Evolutionary conservation across 2,329 filamentous ascomycete species (phyloP).

Genomic region (Phaeoacremonium minimum): DNA sequence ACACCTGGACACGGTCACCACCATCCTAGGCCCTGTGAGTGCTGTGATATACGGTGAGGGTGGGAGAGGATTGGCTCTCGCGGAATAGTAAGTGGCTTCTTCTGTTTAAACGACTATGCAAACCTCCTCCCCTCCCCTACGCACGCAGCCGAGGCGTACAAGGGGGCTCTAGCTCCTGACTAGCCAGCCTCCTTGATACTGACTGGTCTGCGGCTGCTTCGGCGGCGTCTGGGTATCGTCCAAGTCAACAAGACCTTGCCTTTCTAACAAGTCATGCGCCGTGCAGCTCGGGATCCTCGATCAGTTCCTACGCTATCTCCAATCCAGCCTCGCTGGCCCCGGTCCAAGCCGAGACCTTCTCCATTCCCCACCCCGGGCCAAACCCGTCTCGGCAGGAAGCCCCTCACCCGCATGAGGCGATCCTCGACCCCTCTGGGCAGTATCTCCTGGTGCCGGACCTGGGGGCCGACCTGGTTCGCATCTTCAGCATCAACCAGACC

Average conservation of each 20-base stretch:
- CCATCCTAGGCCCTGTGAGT: constrained; percentile 37
- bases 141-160: too few relatives aligned
- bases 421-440: constrained; percentile 60
- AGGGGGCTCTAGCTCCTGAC: too few relatives aligned
- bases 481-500: constrained; percentile 47
- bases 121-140: constrained; percentile 13
- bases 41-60: constrained; percentile 35
- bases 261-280: not conserved
- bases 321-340: constrained; percentile 27
- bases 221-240: too few relatives aligned
- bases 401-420: constrained; percentile 60
- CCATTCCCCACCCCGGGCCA: constrained; percentile 29
- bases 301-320: constrained; percentile 40
- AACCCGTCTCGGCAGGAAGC: constrained; percentile 45
- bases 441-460: constrained; percentile 64
- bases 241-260: not conserved
- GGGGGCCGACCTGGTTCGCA: constrained; percentile 57
- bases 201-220: too few relatives aligned
- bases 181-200: too few relatives aligned
- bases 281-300: constrained; percentile 30
- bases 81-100: constrained; percentile 40
- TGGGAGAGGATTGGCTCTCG: constrained; percentile 33
- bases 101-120: too few relatives aligned
- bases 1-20: constrained; percentile 27
- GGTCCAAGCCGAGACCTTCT: constrained; percentile 33